Evolutionary conservation across 2,329 filamentous ascomycete species (phyloP).

Genomic region (Sclerotinia sclerotiorum): DNA sequence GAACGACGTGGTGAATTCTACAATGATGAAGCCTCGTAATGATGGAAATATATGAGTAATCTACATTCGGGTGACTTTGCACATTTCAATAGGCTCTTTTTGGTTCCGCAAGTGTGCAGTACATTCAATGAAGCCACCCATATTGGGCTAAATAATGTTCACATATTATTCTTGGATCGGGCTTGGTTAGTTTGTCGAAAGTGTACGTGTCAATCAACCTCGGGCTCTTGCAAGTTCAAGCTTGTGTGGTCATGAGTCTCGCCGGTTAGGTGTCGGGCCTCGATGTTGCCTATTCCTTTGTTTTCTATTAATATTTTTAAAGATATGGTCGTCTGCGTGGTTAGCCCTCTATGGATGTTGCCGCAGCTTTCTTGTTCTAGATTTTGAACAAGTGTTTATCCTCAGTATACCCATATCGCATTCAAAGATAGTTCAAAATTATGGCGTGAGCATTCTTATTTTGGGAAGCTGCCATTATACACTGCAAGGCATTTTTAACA

Average conservation of each 20-base stretch:
- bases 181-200: background rate
- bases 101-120: background rate
- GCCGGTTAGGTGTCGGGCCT: background rate
- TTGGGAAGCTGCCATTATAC: background rate
- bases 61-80: background rate
- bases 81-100: background rate
- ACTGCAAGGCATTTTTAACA: background rate
- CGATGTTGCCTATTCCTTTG: background rate
- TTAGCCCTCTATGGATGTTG: too few relatives aligned
- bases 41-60: too few relatives aligned
- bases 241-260: background rate
- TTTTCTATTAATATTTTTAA: background rate
- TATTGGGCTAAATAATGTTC: background rate
- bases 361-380: background rate
- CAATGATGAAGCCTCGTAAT: background rate
- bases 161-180: background rate
- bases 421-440: background rate
- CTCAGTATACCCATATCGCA: background rate
- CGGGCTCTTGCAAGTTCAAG: background rate
- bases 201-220: background rate
- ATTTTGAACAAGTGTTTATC: background rate
- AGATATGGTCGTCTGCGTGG: background rate
- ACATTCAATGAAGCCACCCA: background rate
- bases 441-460: background rate
- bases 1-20: background rate